Percentiles rank a stretch among this genome's conserved stretches.
These are phyloP conservation scores for Cladosporium sp. DNA, from an alignment of 2,329 filamentous ascomycete species.

Conservation along the genomic window DNA sequence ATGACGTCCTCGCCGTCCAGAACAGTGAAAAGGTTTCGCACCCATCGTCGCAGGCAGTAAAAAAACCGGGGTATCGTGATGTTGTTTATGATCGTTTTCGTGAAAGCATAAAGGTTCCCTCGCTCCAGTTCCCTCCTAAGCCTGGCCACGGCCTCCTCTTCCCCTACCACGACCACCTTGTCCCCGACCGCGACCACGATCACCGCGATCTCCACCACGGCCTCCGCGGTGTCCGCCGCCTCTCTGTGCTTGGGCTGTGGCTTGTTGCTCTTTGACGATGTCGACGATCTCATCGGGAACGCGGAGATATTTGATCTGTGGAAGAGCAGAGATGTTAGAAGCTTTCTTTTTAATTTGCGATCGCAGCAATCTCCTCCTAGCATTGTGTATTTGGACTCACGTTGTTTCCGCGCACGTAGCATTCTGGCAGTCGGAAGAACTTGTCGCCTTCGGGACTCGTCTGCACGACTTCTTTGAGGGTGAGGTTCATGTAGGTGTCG, in stretches of 20 bases:
- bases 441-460: conserved; percentile 93
- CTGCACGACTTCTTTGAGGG: conserved; percentile 94
- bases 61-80: conserved; percentile 13
- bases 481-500: conserved; percentile 99
- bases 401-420: conserved; percentile 97
- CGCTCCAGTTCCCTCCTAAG: background rate
- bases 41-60: background rate
- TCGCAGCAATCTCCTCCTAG: too few species aligned
- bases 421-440: conserved; percentile 88
- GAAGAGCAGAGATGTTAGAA: background rate
- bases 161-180: conserved; percentile 28
- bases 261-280: conserved; percentile 85
- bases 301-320: conserved; percentile 96
- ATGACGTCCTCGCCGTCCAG: background rate
- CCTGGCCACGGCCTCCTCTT: conserved; percentile 10
- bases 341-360: background rate
- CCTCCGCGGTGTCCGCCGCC: conserved; percentile 50
- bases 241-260: conserved; percentile 56
- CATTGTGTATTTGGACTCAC: conserved; percentile 53
- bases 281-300: conserved; percentile 98
- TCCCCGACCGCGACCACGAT: conserved; percentile 32
- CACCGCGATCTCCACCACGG: conserved; percentile 31
- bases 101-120: conserved; percentile 9
- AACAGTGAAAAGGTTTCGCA: background rate
- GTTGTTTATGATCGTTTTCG: conserved; percentile 17